Conservation (phyloP, 2,329 filamentous ascomycete genomes). For the Pyricularia sp. region DNA sequence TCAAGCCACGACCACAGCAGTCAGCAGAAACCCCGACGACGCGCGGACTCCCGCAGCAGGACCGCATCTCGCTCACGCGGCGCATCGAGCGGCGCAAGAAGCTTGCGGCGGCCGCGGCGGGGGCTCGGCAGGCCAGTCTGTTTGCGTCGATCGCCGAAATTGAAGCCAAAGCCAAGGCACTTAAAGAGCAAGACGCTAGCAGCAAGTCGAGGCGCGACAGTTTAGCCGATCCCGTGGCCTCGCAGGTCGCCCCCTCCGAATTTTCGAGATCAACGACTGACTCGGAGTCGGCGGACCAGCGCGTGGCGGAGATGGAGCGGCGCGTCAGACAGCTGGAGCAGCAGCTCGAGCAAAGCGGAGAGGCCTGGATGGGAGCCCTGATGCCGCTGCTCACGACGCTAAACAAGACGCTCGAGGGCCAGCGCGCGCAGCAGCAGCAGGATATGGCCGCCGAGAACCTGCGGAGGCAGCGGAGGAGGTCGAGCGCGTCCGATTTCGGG, state of each 20-base stretch:
- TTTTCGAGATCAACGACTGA: not conserved
- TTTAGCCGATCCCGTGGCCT: not conserved
- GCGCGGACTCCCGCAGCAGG: not conserved
- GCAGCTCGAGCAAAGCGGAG: conserved; percentile 1
- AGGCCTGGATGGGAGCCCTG: conserved; percentile 2
- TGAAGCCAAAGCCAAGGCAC: not conserved
- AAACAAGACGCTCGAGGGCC: not conserved
- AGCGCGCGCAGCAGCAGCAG: not conserved
- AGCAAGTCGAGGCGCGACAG: not conserved
- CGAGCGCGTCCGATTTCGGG: not conserved
- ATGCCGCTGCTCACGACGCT: conserved; percentile 2
- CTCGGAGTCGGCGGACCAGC: not conserved
- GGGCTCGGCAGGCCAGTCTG: not conserved
- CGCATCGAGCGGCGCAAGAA: conserved; percentile 5
- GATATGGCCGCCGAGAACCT: not conserved
- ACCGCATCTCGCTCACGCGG: conserved; percentile 3
- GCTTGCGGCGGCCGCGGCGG: not conserved
- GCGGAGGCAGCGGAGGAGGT: not conserved
- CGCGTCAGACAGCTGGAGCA: conserved; percentile 3
- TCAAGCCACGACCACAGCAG: not conserved
- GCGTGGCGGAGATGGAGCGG: conserved; percentile 2
- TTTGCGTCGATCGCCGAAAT: conserved; percentile 1
- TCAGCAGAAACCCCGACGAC: not conserved
- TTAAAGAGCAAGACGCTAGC: not conserved
- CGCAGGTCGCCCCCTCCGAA: not conserved